These are phyloP conservation scores for Obba rivulosa DNA, from an alignment of 768 basidiomycete species.

Conservation along the genomic window DNA sequence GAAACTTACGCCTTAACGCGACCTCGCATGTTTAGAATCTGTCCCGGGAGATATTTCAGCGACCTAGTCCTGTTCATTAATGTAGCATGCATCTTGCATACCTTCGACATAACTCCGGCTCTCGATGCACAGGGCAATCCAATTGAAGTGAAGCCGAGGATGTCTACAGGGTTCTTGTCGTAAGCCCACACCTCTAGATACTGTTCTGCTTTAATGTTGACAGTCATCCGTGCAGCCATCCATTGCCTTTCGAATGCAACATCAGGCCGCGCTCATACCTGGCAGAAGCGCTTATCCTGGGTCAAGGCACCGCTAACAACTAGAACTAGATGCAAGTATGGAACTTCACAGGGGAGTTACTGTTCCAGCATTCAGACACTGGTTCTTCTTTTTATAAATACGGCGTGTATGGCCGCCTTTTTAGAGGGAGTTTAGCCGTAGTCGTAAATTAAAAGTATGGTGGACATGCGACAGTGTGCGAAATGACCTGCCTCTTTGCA, in stretches of 20 bases:
- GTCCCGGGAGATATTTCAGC: slow-evolving; percentile 13
- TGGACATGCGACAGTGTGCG: too few species aligned
- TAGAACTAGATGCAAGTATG: too few species aligned
- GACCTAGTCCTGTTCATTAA: slow-evolving; percentile 10
- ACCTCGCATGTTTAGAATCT: slow-evolving; percentile 6
- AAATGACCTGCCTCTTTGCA: too few species aligned
- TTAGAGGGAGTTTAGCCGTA: too few species aligned
- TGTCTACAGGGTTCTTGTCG: slow-evolving; percentile 1
- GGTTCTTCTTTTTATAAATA: too few species aligned
- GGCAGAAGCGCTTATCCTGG: slow-evolving; percentile 1
- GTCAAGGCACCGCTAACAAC: not conserved
- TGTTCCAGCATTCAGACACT: too few species aligned
- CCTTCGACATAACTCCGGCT: slow-evolving; percentile 9
- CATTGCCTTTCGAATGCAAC: slow-evolving; percentile 2
- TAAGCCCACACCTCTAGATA: not conserved
- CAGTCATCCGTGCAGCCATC: slow-evolving; percentile 2
- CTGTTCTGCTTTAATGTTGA: not conserved
- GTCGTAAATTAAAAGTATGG: too few species aligned
- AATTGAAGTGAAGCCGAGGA: not conserved
- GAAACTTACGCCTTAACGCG: too few species aligned
- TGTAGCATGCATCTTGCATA: slow-evolving; percentile 9
- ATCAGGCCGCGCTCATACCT: slow-evolving; percentile 1
- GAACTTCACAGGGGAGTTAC: too few species aligned
- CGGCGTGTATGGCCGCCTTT: too few species aligned
- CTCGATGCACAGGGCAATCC: slow-evolving; percentile 5